Evolutionary conservation across 805 yeast genomes (phyloP).

Genomic region (Martiniozyma abietophila): DNA sequence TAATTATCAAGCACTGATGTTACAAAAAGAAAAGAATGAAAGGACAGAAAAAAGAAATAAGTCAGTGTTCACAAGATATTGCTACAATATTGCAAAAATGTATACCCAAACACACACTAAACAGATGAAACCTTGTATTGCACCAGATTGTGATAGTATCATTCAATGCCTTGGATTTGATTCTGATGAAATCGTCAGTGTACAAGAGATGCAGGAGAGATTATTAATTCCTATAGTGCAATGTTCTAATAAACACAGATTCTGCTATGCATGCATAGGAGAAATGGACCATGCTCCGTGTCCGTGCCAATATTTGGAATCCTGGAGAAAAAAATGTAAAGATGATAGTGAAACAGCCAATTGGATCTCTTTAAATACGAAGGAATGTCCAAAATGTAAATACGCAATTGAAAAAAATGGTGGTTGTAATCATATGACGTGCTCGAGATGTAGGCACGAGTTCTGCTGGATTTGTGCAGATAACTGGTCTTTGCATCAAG

Average conservation of each 20-base stretch:
- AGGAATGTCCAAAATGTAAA: slow-evolving; percentile 76
- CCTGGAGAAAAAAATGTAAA: slow-evolving; percentile 71
- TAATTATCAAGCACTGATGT: slow-evolving; percentile 19
- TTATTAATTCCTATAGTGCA: slow-evolving; percentile 53
- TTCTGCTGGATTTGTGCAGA: slow-evolving; percentile 93
- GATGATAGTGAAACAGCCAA: slow-evolving; percentile 84
- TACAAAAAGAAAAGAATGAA: slow-evolving; percentile 18
- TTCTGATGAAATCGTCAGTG: slow-evolving; percentile 19
- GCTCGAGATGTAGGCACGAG: slow-evolving; percentile 65
- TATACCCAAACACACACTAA: slow-evolving; percentile 44
- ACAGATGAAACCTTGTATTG: slow-evolving; percentile 69
- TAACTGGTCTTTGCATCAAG: slow-evolving; percentile 64
- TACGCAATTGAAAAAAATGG: slow-evolving; percentile 85
- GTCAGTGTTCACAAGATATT: slow-evolving; percentile 28
- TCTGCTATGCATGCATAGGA: slow-evolving; percentile 67
- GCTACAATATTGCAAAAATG: slow-evolving; percentile 35
- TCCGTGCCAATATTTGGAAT: slow-evolving; percentile 59
- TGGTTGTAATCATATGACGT: slow-evolving; percentile 95
- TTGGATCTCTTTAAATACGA: slow-evolving; percentile 82
- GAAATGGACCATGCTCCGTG: slow-evolving; percentile 72
- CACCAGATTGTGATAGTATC: slow-evolving; percentile 63
- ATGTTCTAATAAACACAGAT: slow-evolving; percentile 59
- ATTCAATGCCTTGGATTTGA: slow-evolving; percentile 31
- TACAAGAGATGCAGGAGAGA: slow-evolving; percentile 20
- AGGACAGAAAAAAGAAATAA: slow-evolving; percentile 16